A percentile compares a stretch with the other conserved stretches of the same genome.
Evolutionary conservation across 192 early-diverging fungal genomes (phyloP).

Genomic region (Backusella westeae): DNA sequence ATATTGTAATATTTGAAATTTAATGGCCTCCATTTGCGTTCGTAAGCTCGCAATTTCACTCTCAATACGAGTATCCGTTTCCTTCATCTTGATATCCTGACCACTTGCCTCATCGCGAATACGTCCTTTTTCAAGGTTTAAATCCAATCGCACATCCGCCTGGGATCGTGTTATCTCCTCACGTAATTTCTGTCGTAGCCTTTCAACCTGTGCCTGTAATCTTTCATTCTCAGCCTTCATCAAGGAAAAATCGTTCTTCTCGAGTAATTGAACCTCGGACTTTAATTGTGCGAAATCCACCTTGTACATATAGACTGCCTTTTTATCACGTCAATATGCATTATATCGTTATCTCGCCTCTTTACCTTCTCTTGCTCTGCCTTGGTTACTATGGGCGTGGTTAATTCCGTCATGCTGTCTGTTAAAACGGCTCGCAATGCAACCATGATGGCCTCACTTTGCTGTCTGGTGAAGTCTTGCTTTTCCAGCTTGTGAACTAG

Average conservation of each 20-base stretch:
- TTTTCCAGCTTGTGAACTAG: conserved; percentile 69
- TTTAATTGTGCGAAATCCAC: conserved; percentile 88
- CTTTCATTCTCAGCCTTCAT: conserved; percentile 82
- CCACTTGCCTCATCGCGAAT: conserved; percentile 82
- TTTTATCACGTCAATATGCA: not conserved
- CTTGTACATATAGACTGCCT: conserved; percentile 82
- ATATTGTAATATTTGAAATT: conserved; percentile 80
- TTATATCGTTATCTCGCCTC: not conserved
- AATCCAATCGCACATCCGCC: conserved; percentile 80
- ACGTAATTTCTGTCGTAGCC: conserved; percentile 74
- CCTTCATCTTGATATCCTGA: conserved; percentile 82
- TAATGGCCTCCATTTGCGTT: conserved; percentile 89
- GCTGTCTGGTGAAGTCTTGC: conserved; percentile 66
- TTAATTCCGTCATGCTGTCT: conserved; percentile 67
- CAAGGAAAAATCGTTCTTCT: conserved; percentile 85
- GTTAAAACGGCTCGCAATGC: conserved; percentile 67
- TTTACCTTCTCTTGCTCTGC: conserved; percentile 75
- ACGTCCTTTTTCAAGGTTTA: conserved; percentile 86
- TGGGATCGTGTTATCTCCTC: conserved; percentile 86
- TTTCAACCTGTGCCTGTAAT: conserved; percentile 78
- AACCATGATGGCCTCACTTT: conserved; percentile 76
- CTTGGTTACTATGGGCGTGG: conserved; percentile 71
- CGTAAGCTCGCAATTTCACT: conserved; percentile 79
- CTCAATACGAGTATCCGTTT: conserved; percentile 87
- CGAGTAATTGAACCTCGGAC: conserved; percentile 83